A percentile compares a stretch with the other conserved stretches of the same genome.
Evolutionary conservation across 2,329 filamentous ascomycete genomes (phyloP).

Genomic region (Corynespora cassiicola): DNA sequence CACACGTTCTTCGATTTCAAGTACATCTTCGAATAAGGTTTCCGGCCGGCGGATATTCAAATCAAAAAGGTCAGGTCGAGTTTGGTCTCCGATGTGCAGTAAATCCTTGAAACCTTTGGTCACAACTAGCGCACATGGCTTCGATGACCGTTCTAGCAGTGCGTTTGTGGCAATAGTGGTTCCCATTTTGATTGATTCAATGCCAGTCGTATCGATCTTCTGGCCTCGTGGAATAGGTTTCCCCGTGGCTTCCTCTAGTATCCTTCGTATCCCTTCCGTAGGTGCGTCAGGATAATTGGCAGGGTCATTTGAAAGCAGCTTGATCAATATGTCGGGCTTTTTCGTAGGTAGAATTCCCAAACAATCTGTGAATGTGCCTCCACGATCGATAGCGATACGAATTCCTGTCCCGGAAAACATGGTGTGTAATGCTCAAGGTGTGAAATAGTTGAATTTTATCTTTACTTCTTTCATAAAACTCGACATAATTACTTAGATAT

Average conservation of each 20-base stretch:
- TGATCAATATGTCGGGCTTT: slow-evolving; percentile 34
- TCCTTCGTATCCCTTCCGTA: slow-evolving; percentile 38
- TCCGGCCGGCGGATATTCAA: slow-evolving; percentile 26
- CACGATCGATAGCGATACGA: slow-evolving; percentile 28
- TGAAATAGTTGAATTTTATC: too few relatives aligned
- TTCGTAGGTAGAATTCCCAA: slow-evolving; percentile 21
- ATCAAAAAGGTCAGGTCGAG: slow-evolving; percentile 31
- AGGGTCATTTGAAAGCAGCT: slow-evolving; percentile 37
- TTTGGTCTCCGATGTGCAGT: slow-evolving; percentile 29
- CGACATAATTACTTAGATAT: too few relatives aligned
- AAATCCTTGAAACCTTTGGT: slow-evolving; percentile 28
- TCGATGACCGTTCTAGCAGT: slow-evolving; percentile 23
- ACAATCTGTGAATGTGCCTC: slow-evolving; percentile 39
- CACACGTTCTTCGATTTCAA: slow-evolving; percentile 30
- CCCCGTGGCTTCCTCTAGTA: slow-evolving; percentile 28
- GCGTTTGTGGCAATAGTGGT: slow-evolving; percentile 34
- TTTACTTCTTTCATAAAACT: too few relatives aligned
- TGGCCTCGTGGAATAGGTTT: slow-evolving; percentile 22
- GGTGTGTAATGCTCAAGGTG: too few relatives aligned
- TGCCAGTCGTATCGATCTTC: slow-evolving; percentile 24
- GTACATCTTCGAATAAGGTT: slow-evolving; percentile 21
- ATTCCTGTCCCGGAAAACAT: too few relatives aligned
- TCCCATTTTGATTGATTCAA: slow-evolving; percentile 27
- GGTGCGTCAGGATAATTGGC: slow-evolving; percentile 39
- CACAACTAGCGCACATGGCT: slow-evolving; percentile 20